Base-by-base conservation (phyloP, 192 early-diverging fungal genomes). In the Mortierella claussenii region DNA sequence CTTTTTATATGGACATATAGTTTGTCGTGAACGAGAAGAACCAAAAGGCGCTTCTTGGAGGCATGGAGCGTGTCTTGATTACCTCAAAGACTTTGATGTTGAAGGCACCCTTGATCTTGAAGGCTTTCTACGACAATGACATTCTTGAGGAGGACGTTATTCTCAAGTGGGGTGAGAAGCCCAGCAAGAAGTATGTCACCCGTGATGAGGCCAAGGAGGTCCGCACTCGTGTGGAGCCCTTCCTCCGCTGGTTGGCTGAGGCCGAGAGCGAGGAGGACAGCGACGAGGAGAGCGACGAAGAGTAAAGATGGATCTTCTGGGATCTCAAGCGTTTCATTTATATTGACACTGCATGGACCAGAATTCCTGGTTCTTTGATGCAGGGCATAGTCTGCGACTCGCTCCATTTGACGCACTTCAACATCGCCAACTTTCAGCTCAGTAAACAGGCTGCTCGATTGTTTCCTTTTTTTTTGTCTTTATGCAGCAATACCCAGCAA, bases 101-200 rank as follows among this genome's bases (percentile, higher is more conserved):
- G 81, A 44, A 94, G 92, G 85, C 85, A 85, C 84, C 93, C 17
- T 69, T 86, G 48, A 90, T 97, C 60, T 81, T 99, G 68, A 95
- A 93, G 91, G 88, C 86, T 7, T 86, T 98, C 46, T 98, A 95
- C 74, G 91, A 98, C 62, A 87, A 87, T 51, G 97, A 99, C 57
- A 83, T 98, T 43, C 73, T 98, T 58, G 94, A 95, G 24, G 97
- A 98, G 85, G 95, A 96, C 15, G 89, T 90, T 7, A 89, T 96
- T 59, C 55, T 92, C 26, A 89, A 90, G 60, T 99, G 97, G 97
- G 91, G 89, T 53, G 94, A 94, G 73, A 96, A 96, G 79, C 79
- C 79, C 20, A 71, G 61, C 51, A 85, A 86, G 80, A 70, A 83
- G 37, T 97, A 95, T 68, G 95, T 98, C 34, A 91, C 94, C 33